These are phyloP conservation scores for Kuraishia hungarica DNA, from an alignment of 805 yeast species.

Conservation along the genomic window DNA sequence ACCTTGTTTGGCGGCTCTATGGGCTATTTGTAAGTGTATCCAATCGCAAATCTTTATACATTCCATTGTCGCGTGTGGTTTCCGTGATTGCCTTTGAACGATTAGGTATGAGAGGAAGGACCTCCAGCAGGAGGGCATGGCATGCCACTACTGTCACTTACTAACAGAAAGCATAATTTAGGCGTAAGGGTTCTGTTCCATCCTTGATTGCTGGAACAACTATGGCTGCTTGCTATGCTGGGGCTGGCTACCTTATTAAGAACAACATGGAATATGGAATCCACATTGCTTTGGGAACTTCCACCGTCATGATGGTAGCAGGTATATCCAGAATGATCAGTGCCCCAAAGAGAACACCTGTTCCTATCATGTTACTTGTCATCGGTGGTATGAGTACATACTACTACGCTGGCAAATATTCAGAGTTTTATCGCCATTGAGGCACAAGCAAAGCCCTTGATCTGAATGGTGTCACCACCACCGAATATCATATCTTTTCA, in stretches of 20 bases:
- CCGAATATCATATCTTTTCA: neutral
- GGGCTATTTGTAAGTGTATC: constrained; percentile 16
- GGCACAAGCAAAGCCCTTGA: neutral
- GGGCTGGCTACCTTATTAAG: constrained; percentile 66
- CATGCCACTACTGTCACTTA: neutral
- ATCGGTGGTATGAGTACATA: constrained; percentile 57
- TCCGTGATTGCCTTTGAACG: too few species aligned
- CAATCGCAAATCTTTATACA: neutral
- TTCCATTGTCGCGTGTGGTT: too few species aligned
- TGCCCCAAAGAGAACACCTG: constrained; percentile 55
- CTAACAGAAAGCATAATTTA: constrained; percentile 7
- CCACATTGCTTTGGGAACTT: constrained; percentile 69
- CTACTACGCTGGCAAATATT: constrained; percentile 70
- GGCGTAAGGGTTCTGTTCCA: constrained; percentile 65
- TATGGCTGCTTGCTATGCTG: constrained; percentile 51
- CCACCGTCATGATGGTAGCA: constrained; percentile 57
- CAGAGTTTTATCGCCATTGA: constrained; percentile 46
- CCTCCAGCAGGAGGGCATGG: too few species aligned
- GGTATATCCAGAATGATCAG: constrained; percentile 57
- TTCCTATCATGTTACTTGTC: constrained; percentile 58
- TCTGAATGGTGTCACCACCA: neutral
- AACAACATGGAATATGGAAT: constrained; percentile 74
- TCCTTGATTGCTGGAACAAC: constrained; percentile 72
- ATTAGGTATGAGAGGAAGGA: too few species aligned
- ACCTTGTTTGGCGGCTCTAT: constrained; percentile 22